Percentiles rank a stretch among this genome's conserved stretches.
Conservation (phyloP, 106 monocot species). For the Platanthera guangdongensis region DNA sequence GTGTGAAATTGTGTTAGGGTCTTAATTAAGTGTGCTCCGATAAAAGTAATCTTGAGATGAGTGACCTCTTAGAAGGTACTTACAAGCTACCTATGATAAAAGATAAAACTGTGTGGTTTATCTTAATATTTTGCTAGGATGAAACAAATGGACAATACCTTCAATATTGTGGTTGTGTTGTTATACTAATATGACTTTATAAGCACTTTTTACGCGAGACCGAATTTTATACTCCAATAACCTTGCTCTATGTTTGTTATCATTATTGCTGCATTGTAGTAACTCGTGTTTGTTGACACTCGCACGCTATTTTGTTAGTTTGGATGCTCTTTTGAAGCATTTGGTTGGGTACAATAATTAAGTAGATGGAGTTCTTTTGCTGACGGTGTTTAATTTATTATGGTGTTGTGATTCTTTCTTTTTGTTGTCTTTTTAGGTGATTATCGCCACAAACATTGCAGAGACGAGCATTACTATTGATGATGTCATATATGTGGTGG, state of each 20-base stretch:
- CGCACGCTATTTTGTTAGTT: neutral
- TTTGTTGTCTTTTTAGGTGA: conserved; percentile 44
- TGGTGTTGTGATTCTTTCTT: neutral
- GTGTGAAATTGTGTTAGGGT: no score
- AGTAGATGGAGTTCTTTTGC: neutral
- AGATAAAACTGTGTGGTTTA: no score
- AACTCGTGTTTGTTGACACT: neutral
- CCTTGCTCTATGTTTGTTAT: neutral
- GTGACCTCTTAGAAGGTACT: no score
- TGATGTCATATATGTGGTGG: conserved; percentile 91
- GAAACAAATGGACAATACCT: no score
- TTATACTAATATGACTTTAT: no score
- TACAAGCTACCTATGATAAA: no score
- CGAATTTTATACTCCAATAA: neutral
- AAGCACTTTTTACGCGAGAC: neutral
- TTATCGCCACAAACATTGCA: conserved; percentile 88
- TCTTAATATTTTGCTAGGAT: no score
- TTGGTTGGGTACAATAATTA: neutral
- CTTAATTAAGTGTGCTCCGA: no score
- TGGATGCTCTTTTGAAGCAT: neutral
- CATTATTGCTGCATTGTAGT: neutral
- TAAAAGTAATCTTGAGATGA: no score
- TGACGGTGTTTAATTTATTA: neutral
- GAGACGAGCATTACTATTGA: conserved; percentile 98
- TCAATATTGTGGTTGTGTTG: no score